Conservation (phyloP, 2,329 filamentous ascomycete genomes). For the Dactylellina haptotyla region DNA sequence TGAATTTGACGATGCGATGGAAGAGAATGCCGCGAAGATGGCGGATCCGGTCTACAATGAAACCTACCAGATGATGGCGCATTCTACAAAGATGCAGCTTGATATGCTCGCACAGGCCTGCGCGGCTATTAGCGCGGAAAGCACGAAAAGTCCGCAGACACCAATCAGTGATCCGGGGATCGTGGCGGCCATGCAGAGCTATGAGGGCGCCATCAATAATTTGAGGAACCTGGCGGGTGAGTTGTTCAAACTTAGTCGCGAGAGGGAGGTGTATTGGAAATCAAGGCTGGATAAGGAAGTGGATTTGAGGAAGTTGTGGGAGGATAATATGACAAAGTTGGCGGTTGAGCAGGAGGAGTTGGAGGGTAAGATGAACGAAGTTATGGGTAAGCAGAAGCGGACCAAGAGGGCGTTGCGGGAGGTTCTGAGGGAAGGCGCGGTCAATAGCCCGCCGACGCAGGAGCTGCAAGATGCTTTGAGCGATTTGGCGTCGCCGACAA, state of each 20-base stretch:
- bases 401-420: slow-evolving; percentile 50
- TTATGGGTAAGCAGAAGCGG: slow-evolving; percentile 40
- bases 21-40: slow-evolving; percentile 79
- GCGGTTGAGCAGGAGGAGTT: slow-evolving; percentile 92
- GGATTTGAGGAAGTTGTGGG: slow-evolving; percentile 94
- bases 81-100: slow-evolving; percentile 90
- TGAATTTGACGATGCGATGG: slow-evolving; percentile 73
- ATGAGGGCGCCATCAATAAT: slow-evolving; percentile 88
- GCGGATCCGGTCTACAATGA: slow-evolving; percentile 80
- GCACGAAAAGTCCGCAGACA: slow-evolving; percentile 74
- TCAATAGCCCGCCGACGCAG: slow-evolving; percentile 54
- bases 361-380: slow-evolving; percentile 74
- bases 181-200: slow-evolving; percentile 80
- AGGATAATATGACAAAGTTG: slow-evolving; percentile 98
- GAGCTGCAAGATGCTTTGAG: slow-evolving; percentile 61
- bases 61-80: slow-evolving; percentile 94
- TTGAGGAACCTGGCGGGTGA: slow-evolving; percentile 85
- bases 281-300: slow-evolving; percentile 90
- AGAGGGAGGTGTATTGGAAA: slow-evolving; percentile 97
- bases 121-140: slow-evolving; percentile 79
- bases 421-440: slow-evolving; percentile 46
- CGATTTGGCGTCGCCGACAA: slow-evolving; percentile 54
- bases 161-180: slow-evolving; percentile 80
- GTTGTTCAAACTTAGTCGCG: slow-evolving; percentile 87
- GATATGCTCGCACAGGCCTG: slow-evolving; percentile 89